phyloP scores from a whole-genome alignment of 1,284 basidiomycete species.

The Ganoderma sinense region DNA sequence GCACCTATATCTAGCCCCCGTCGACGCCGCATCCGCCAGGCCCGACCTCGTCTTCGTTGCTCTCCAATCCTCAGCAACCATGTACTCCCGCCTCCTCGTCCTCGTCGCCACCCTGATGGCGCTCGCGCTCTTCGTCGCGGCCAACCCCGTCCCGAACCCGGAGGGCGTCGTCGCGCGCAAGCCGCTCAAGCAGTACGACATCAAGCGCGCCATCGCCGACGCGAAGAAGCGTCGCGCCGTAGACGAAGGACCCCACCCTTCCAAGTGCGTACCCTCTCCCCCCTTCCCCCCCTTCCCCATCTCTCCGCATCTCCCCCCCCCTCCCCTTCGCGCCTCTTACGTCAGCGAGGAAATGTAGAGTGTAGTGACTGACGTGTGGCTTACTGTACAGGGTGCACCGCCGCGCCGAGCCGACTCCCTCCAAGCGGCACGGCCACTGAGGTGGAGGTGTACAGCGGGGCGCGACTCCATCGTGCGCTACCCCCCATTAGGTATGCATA shows the following conservation, averaged over 20 bases:
- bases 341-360: not conserved
- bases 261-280: slow-evolving; percentile 26
- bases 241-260: slow-evolving; percentile 28
- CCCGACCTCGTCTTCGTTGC: not conserved
- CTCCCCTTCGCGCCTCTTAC: not conserved
- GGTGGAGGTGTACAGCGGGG: not conserved
- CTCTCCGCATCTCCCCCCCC: too few species aligned
- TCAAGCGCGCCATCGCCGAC: slow-evolving; percentile 38
- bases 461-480: not conserved
- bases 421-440: not conserved
- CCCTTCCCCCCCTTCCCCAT: too few species aligned
- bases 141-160: slow-evolving; percentile 25
- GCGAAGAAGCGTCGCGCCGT: slow-evolving; percentile 26
- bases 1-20: slow-evolving; percentile 1
- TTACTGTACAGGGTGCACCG: not conserved
- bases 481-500: not conserved
- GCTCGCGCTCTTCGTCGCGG: slow-evolving; percentile 25
- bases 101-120: slow-evolving; percentile 31
- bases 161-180: slow-evolving; percentile 28
- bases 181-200: slow-evolving; percentile 44
- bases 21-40: too few species aligned
- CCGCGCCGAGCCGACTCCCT: not conserved
- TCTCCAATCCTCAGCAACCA: slow-evolving; percentile 8
- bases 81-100: slow-evolving; percentile 33
- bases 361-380: not conserved